Percentiles rank a stretch among this genome's conserved stretches.
phyloP scores from a whole-genome alignment of 1,284 basidiomycete species.

The Serendipita sp. region DNA sequence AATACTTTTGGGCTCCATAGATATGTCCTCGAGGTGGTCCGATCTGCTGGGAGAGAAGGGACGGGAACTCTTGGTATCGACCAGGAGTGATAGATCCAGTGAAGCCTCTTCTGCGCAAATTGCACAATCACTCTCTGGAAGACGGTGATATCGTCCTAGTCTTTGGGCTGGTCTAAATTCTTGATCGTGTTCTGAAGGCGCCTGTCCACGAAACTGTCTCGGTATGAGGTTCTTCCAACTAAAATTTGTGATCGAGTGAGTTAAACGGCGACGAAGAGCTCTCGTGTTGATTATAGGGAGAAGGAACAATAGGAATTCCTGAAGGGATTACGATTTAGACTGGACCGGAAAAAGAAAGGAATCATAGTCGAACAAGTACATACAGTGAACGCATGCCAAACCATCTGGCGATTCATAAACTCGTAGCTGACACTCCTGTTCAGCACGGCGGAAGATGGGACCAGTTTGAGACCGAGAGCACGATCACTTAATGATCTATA shows the following conservation, averaged over 20 bases:
- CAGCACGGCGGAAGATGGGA: constrained; percentile 57
- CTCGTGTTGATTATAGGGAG: constrained; percentile 71
- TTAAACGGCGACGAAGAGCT: constrained; percentile 43
- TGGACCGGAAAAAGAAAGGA: constrained; percentile 7
- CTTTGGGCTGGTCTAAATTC: constrained; percentile 10
- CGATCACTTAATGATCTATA: constrained; percentile 80
- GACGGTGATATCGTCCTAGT: constrained; percentile 45
- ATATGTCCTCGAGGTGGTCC: constrained; percentile 9
- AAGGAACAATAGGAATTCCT: constrained; percentile 94
- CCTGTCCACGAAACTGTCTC: constrained; percentile 15
- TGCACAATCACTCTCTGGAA: constrained; percentile 57
- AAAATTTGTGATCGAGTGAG: constrained; percentile 24
- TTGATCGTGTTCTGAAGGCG: constrained; percentile 19
- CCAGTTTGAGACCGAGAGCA: constrained; percentile 62
- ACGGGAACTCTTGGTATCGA: constrained; percentile 7
- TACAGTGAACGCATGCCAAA: constrained; percentile 97
- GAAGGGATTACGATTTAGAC: neutral
- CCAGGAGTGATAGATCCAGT: constrained; percentile 18
- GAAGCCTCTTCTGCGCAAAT: constrained; percentile 65
- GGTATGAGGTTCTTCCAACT: constrained; percentile 28
- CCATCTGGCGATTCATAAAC: constrained; percentile 98
- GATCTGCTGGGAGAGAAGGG: constrained; percentile 14
- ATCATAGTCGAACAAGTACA: constrained; percentile 19
- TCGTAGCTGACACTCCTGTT: constrained; percentile 90
- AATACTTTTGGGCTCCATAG: constrained; percentile 13